Base-by-base conservation (phyloP, 805 yeast species). In the Kodamaea fukazawae region DNA sequence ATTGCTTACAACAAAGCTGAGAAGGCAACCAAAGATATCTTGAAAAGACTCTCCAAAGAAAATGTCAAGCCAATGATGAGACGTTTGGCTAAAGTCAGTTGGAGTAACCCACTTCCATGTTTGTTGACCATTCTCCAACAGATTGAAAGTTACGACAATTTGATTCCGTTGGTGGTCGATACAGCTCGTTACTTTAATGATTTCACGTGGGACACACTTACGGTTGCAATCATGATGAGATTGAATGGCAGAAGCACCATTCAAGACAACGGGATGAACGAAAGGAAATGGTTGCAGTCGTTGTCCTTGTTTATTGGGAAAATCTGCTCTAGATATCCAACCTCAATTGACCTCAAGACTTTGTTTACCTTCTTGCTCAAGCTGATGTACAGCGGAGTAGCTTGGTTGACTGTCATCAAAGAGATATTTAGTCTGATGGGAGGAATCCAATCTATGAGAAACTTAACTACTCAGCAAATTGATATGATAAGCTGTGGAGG, bases 81-180 rank as follows among this genome's bases (percentile, higher is more conserved):
- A 45, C 70, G 78, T 33, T 64, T 91, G 16, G 83, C 95, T 0
- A 80, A 81, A 47, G 70, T 87, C 9, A 75, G 89, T 14, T 81
- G 78, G 43, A 63, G 84, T 1, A 87, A 87, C 56, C 97, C 98
- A 2, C 56, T 89, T 13, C 83, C 95, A 2, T 78, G 89, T 10
- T 76, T 90, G 32, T 63, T 76, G 15, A 81, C 86, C 0, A 73
- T 86, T 33, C 70, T 90, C 8, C 78, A 79, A 33, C 96, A 88
- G 54, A 79, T 91, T 47, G 98, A 91, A 60, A 87, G 93, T 65
- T 91, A 91, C 56, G 96, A 85, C 54, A 91, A 91, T 54, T 75
- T 91, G 46, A 84, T 83, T 32, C 80, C 78, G 28, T 68, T 91
- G 42, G 79, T 91, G 5, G 89, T 87, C 7, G 83, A 83, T 34